Conservation (phyloP, 129 eudicot genomes). For the Flaveria sonorensis region DNA sequence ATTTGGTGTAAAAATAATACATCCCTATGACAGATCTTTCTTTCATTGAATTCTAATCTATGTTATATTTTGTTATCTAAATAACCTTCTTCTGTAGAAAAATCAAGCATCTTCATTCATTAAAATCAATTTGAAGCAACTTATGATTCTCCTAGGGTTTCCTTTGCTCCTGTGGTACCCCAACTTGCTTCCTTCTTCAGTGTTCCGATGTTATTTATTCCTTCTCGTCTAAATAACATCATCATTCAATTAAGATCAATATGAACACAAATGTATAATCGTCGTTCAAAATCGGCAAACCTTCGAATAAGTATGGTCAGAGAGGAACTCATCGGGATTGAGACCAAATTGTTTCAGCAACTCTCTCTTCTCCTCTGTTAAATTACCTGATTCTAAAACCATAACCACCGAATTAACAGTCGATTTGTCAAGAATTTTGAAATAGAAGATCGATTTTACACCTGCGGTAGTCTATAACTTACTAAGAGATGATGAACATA, state of each 20-base stretch:
- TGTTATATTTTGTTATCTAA: background rate
- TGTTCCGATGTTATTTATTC: conserved; percentile 48
- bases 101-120: background rate
- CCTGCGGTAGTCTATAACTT: conserved; percentile 35
- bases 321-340: conserved; percentile 73
- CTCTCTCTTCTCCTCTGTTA: conserved; percentile 55
- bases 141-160: conserved; percentile 76
- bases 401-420: background rate
- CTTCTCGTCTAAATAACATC: conserved; percentile 51
- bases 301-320: conserved; percentile 64
- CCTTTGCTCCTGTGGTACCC: conserved; percentile 35
- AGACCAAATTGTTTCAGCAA: conserved; percentile 76
- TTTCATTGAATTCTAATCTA: background rate
- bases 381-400: conserved; percentile 47
- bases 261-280: background rate
- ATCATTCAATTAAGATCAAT: background rate
- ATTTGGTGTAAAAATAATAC: too few species aligned
- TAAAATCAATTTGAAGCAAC: conserved; percentile 52
- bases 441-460: conserved; percentile 9
- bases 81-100: background rate
- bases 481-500: conserved; percentile 50
- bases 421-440: background rate
- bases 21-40: background rate
- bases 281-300: conserved; percentile 24
- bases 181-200: conserved; percentile 36